phyloP scores from a whole-genome alignment of 2,329 filamentous ascomycete species.

The Alternaria sp. region DNA sequence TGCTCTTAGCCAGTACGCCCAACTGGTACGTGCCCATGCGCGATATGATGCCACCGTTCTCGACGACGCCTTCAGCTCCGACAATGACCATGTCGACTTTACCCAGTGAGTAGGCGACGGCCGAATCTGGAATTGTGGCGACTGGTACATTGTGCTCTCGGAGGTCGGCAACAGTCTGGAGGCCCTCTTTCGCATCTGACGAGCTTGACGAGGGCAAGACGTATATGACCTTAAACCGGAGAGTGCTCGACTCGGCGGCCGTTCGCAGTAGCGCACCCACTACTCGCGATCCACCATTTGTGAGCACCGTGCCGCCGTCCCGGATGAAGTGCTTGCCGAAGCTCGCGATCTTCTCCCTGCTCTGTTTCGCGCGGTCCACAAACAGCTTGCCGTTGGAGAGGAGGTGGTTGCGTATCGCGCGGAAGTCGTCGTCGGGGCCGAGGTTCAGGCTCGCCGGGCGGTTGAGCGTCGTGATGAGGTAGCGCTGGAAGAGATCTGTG shows the following conservation, averaged over 20 bases:
- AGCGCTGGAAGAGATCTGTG: constrained; percentile 94
- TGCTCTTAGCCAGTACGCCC: constrained; percentile 76
- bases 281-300: constrained; percentile 85
- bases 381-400: constrained; percentile 87
- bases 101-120: constrained; percentile 78
- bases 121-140: constrained; percentile 77
- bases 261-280: constrained; percentile 78
- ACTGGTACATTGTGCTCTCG: constrained; percentile 79
- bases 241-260: constrained; percentile 70
- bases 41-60: constrained; percentile 92
- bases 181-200: constrained; percentile 63
- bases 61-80: constrained; percentile 82
- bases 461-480: constrained; percentile 77
- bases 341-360: constrained; percentile 80
- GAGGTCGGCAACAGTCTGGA: constrained; percentile 72
- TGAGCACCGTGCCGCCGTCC: constrained; percentile 82
- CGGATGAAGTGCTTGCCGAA: constrained; percentile 79
- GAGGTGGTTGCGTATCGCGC: constrained; percentile 80
- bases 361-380: constrained; percentile 83
- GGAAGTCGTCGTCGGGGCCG: constrained; percentile 71
- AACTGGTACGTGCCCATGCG: constrained; percentile 87
- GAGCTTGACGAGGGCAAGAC: constrained; percentile 47
- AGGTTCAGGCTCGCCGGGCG: constrained; percentile 53
- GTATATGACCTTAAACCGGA: constrained; percentile 85
- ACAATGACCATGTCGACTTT: constrained; percentile 74